These are phyloP conservation scores for Phytophthora cactorum DNA, from an alignment of 352 stramenopile species.

Conservation along the genomic window DNA sequence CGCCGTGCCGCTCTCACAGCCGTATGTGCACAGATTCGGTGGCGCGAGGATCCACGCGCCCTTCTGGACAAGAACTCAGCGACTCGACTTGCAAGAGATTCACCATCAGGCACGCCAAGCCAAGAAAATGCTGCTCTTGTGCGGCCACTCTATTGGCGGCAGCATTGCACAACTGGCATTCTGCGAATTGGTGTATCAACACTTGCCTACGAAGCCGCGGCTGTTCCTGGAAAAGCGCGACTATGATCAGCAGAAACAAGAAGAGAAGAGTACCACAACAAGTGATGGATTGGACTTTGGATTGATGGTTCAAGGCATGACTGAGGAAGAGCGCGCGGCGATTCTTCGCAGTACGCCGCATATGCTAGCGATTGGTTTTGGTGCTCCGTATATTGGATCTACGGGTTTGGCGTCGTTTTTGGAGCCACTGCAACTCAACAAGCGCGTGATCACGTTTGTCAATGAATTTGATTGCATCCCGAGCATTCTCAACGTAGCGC, in stretches of 20 bases:
- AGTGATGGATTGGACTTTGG: constrained; percentile 28
- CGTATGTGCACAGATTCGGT: constrained; percentile 75
- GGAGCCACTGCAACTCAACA: constrained; percentile 49
- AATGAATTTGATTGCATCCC: constrained; percentile 90
- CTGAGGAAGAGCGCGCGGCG: constrained; percentile 23
- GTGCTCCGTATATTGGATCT: constrained; percentile 74
- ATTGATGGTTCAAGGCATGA: constrained; percentile 33
- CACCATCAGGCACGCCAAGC: constrained; percentile 49
- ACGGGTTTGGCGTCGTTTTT: constrained; percentile 54
- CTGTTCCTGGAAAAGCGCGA: constrained; percentile 70
- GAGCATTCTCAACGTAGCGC: constrained; percentile 81
- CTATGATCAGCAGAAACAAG: constrained; percentile 53
- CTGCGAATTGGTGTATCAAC: constrained; percentile 78
- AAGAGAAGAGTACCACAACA: constrained; percentile 13
- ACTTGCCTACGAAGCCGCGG: constrained; percentile 54
- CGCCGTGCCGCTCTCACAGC: constrained; percentile 62
- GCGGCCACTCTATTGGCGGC: constrained; percentile 83
- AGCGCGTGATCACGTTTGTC: constrained; percentile 77
- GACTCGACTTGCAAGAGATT: constrained; percentile 58
- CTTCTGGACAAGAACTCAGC: constrained; percentile 77
- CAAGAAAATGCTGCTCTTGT: constrained; percentile 77
- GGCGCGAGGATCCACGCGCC: constrained; percentile 77
- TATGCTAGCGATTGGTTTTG: constrained; percentile 80
- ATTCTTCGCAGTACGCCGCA: constrained; percentile 45
- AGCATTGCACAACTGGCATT: constrained; percentile 84